Percentiles rank a stretch among this genome's conserved stretches.
These are phyloP conservation scores for Boechera stricta DNA, from an alignment of 345 rosid genomes.

Conservation along the genomic window DNA sequence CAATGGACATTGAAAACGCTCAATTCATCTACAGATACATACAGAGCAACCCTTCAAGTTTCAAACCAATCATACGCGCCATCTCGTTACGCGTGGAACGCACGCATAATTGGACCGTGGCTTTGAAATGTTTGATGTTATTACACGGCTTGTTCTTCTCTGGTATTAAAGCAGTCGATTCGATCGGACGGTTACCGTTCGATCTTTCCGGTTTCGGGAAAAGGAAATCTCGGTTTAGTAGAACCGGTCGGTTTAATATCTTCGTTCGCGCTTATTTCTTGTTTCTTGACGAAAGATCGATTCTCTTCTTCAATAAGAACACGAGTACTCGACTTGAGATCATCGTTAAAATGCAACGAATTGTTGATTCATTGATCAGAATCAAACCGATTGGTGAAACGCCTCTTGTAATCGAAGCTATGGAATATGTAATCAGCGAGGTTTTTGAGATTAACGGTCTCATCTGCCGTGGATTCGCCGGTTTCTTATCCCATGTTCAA, in stretches of 20 bases:
- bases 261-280: constrained; percentile 66
- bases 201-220: constrained; percentile 64
- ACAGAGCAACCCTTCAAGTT: constrained; percentile 52
- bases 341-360: constrained; percentile 52
- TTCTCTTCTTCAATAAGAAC: constrained; percentile 32
- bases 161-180: constrained; percentile 34
- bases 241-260: constrained; percentile 55
- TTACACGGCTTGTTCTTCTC: constrained; percentile 71
- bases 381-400: constrained; percentile 53
- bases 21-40: constrained; percentile 57
- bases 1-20: constrained; percentile 55
- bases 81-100: constrained; percentile 54
- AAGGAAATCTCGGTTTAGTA: constrained; percentile 41
- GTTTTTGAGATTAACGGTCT: constrained; percentile 55
- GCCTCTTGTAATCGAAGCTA: constrained; percentile 60
- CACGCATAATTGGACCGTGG: constrained; percentile 72
- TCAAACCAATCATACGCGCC: constrained; percentile 57
- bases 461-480: constrained; percentile 51
- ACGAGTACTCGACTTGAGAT: constrained; percentile 28
- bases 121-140: constrained; percentile 70
- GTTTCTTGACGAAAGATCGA: constrained; percentile 62
- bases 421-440: constrained; percentile 67
- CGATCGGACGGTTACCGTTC: constrained; percentile 64
- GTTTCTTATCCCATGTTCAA: constrained; percentile 42
- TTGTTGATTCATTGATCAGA: constrained; percentile 62